Percentiles rank a stretch among this genome's conserved stretches.
phyloP scores from a whole-genome alignment of 2,329 filamentous ascomycete genomes.

The Pestalotiopsis sp. region DNA sequence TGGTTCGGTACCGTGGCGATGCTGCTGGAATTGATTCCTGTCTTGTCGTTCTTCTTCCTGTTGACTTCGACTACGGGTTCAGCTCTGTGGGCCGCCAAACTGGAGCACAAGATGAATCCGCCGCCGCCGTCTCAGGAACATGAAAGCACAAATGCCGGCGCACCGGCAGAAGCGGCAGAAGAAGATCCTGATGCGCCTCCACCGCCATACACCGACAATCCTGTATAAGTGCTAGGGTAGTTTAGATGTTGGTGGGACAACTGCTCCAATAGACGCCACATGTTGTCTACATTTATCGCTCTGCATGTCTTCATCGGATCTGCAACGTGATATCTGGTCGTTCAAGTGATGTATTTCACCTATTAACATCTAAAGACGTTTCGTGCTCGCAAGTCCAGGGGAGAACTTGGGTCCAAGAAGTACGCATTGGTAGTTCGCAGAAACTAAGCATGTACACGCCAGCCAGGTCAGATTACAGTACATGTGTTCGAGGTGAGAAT shows the following conservation, averaged over 20 bases:
- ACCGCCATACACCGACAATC: constrained; percentile 41
- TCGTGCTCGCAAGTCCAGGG: no score
- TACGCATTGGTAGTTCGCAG: no score
- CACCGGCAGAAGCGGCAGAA: constrained; percentile 5
- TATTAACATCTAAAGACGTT: no score
- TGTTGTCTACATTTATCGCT: not conserved
- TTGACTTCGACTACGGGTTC: constrained; percentile 84
- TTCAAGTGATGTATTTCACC: no score
- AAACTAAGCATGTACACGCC: no score
- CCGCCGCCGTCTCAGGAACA: constrained; percentile 15
- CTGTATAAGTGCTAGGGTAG: constrained; percentile 26
- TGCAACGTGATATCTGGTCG: no score
- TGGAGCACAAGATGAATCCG: constrained; percentile 63
- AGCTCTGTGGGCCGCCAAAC: constrained; percentile 80
- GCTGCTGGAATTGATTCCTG: constrained; percentile 82
- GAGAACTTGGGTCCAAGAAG: no score
- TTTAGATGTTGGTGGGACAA: not conserved
- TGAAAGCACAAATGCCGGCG: constrained; percentile 12
- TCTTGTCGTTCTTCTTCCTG: constrained; percentile 92
- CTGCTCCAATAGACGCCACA: not conserved
- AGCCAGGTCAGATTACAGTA: no score
- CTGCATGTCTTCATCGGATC: not conserved
- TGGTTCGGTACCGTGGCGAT: constrained; percentile 92
- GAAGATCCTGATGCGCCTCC: constrained; percentile 35
- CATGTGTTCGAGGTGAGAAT: no score